Conservation (phyloP, 1,284 basidiomycete species). For the Hymenochaete sp. region DNA sequence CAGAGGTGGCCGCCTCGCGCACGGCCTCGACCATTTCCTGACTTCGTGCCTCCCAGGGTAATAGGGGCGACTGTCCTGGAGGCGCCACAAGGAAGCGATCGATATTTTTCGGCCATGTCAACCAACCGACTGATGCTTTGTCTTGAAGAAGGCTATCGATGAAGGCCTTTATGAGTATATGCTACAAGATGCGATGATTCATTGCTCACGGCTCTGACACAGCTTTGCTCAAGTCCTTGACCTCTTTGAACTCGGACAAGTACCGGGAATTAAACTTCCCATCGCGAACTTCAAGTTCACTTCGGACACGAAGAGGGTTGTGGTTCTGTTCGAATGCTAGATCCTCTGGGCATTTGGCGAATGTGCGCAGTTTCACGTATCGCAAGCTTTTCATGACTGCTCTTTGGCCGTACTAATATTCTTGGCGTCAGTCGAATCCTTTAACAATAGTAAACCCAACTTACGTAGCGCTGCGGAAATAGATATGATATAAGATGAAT, state of each 20-base stretch:
- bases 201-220: slow-evolving; percentile 37
- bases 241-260: slow-evolving; percentile 39
- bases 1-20: slow-evolving; percentile 35
- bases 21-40: slow-evolving; percentile 38
- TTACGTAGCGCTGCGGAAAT: slow-evolving; percentile 49
- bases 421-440: slow-evolving; percentile 2
- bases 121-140: slow-evolving; percentile 49
- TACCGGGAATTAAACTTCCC: slow-evolving; percentile 51
- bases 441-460: slow-evolving; percentile 20
- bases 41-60: slow-evolving; percentile 47
- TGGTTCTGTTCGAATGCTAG: slow-evolving; percentile 43
- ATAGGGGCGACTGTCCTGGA: slow-evolving; percentile 38
- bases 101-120: slow-evolving; percentile 43
- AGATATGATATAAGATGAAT: no score
- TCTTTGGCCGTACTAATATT: slow-evolving; percentile 54
- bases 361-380: slow-evolving; percentile 76
- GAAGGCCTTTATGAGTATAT: neutral
- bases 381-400: slow-evolving; percentile 57
- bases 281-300: slow-evolving; percentile 44
- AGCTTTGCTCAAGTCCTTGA: slow-evolving; percentile 31
- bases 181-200: neutral
- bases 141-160: slow-evolving; percentile 36
- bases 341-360: slow-evolving; percentile 48
- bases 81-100: slow-evolving; percentile 43
- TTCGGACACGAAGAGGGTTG: slow-evolving; percentile 48